Conservation (phyloP, 495 filamentous ascomycete genomes). For the Xylaria cubensis region DNA sequence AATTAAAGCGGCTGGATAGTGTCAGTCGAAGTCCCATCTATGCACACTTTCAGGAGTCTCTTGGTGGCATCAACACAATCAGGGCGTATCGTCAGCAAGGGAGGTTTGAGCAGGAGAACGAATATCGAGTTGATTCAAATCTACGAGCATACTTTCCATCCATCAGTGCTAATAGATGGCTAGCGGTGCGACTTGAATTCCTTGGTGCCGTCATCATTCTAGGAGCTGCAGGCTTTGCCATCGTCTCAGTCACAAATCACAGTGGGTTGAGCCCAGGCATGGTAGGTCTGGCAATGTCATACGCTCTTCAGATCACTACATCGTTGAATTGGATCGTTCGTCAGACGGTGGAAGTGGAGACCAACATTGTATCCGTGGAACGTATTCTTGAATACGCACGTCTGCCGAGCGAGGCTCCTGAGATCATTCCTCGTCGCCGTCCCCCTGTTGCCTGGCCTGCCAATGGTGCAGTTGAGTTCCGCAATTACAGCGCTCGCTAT, state of each 20-base stretch:
- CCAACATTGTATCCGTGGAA: slow-evolving; percentile 99
- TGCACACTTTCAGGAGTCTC: slow-evolving; percentile 97
- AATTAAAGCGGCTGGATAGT: slow-evolving; percentile 95
- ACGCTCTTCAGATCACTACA: slow-evolving; percentile 94
- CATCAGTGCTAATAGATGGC: slow-evolving; percentile 94
- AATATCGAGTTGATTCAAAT: slow-evolving; percentile 98
- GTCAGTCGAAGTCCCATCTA: slow-evolving; percentile 94
- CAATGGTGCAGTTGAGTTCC: slow-evolving; percentile 87
- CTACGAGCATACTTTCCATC: slow-evolving; percentile 95
- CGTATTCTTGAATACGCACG: slow-evolving; percentile 94
- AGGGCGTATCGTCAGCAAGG: slow-evolving; percentile 90
- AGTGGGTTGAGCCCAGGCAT: slow-evolving; percentile 72
- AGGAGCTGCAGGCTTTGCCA: slow-evolving; percentile 79
- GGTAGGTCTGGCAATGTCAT: slow-evolving; percentile 96
- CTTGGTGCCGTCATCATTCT: slow-evolving; percentile 95
- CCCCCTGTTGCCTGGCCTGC: slow-evolving; percentile 92
- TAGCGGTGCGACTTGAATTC: slow-evolving; percentile 94
- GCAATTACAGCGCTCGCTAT: slow-evolving; percentile 93
- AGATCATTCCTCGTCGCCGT: slow-evolving; percentile 86
- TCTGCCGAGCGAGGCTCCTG: slow-evolving; percentile 93
- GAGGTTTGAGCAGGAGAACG: slow-evolving; percentile 90
- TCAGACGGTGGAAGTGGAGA: slow-evolving; percentile 98
- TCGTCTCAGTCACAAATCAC: slow-evolving; percentile 78
- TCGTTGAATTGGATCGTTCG: slow-evolving; percentile 99
- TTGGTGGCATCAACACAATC: slow-evolving; percentile 96